phyloP scores from a whole-genome alignment of 495 filamentous ascomycete genomes.

The Parachaetomium inaequale region DNA sequence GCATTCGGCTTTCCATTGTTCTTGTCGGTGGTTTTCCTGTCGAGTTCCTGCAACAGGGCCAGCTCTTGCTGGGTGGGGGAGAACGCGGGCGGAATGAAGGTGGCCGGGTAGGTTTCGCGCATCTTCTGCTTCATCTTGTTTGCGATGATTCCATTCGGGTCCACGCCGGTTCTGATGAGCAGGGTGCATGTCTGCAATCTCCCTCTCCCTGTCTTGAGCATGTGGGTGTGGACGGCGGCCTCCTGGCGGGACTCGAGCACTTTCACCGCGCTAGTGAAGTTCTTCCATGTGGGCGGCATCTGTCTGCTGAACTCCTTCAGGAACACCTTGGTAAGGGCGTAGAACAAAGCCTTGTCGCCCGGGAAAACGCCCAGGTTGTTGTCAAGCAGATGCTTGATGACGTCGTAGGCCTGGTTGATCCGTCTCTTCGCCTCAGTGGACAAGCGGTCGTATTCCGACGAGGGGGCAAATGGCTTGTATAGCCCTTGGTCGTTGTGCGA shows the following conservation, averaged over 20 bases:
- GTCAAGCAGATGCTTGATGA: conserved; percentile 67
- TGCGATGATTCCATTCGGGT: conserved; percentile 23
- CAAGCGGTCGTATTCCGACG: conserved; percentile 25
- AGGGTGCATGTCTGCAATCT: conserved; percentile 23
- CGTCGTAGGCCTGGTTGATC: conserved; percentile 45
- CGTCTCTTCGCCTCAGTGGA: conserved; percentile 27
- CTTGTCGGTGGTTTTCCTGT: conserved; percentile 17
- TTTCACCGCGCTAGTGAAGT: conserved; percentile 49
- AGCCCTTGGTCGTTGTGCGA: not conserved
- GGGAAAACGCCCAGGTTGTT: conserved; percentile 71
- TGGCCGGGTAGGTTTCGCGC: conserved; percentile 39
- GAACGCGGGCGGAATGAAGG: conserved; percentile 45
- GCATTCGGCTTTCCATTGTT: conserved; percentile 23
- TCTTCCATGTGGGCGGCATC: conserved; percentile 33
- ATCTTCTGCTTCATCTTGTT: conserved; percentile 39
- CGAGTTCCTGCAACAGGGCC: conserved; percentile 25
- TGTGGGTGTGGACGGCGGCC: conserved; percentile 30
- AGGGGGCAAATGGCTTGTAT: conserved; percentile 23
- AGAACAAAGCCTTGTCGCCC: conserved; percentile 66
- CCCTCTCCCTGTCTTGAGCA: conserved; percentile 29
- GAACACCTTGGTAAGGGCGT: conserved; percentile 64
- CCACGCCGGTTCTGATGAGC: conserved; percentile 28
- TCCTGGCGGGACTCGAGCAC: conserved; percentile 25
- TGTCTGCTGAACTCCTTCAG: conserved; percentile 42
- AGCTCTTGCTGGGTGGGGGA: conserved; percentile 40